phyloP scores from a whole-genome alignment of 2,329 filamentous ascomycete genomes.

The Ophiocordyceps australis region DNA sequence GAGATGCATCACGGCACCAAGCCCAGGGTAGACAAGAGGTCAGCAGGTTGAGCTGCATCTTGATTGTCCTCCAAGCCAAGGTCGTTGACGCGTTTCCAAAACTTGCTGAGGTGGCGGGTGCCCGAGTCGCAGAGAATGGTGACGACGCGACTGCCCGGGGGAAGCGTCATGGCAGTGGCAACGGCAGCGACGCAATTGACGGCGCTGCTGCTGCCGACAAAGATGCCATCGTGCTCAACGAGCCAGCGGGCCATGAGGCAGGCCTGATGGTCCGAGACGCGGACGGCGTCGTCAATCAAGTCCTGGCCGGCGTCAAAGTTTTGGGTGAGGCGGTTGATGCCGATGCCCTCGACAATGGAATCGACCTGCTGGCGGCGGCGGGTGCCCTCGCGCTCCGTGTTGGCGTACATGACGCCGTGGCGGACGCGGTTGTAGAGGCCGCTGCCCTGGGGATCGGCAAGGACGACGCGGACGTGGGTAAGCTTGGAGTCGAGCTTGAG shows the following conservation, averaged over 20 bases:
- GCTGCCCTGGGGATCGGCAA: constrained; percentile 88
- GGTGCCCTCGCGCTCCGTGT: constrained; percentile 80
- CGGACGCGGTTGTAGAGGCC: constrained; percentile 84
- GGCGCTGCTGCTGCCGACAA: constrained; percentile 86
- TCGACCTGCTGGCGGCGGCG: constrained; percentile 81
- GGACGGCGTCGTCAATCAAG: constrained; percentile 76
- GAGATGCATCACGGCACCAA: too few relatives aligned
- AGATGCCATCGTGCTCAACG: constrained; percentile 88
- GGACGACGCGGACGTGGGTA: constrained; percentile 48
- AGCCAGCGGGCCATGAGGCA: constrained; percentile 90
- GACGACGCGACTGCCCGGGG: constrained; percentile 47
- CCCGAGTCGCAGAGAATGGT: constrained; percentile 76
- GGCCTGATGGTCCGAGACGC: constrained; percentile 77
- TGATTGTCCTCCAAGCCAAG: constrained; percentile 45
- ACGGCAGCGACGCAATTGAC: constrained; percentile 84
- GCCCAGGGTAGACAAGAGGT: constrained; percentile 31
- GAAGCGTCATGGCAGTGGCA: constrained; percentile 44
- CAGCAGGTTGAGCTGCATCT: constrained; percentile 19
- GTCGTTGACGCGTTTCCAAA: constrained; percentile 58
- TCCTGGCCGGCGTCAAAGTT: constrained; percentile 83
- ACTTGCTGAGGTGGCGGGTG: constrained; percentile 67
- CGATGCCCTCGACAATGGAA: constrained; percentile 88
- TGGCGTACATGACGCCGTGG: constrained; percentile 89
- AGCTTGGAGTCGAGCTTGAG: constrained; percentile 52
- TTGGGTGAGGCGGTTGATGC: constrained; percentile 81